Conservation (phyloP, 208 protist genomes). For the Acanthamoeba triangularis region DNA sequence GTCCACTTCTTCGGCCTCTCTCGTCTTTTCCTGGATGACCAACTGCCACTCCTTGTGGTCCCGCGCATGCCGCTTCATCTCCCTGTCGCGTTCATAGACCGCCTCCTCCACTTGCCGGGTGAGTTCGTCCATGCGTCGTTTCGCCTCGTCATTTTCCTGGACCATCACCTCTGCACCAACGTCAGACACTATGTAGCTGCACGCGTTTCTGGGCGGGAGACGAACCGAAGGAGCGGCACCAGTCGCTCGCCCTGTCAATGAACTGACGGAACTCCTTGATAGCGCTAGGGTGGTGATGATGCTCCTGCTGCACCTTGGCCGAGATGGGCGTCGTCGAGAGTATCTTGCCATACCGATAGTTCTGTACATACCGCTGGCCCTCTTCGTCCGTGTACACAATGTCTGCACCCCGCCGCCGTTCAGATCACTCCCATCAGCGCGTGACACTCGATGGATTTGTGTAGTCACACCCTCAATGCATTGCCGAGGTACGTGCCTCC, state of each 20-base stretch:
- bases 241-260: neutral
- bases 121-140: neutral
- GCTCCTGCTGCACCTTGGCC: neutral
- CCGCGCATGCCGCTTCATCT: neutral
- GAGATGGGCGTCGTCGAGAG: neutral
- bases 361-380: neutral
- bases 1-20: neutral
- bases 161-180: neutral
- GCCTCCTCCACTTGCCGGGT: neutral
- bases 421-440: neutral
- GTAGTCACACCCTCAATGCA: neutral
- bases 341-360: constrained; percentile 1
- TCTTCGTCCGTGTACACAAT: neutral
- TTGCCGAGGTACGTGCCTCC: neutral
- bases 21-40: neutral
- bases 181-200: no score
- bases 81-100: neutral
- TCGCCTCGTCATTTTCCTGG: neutral
- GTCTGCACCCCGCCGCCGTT: neutral
- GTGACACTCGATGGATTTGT: neutral
- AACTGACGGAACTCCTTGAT: neutral
- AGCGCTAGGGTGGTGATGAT: no score
- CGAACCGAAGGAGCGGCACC: neutral
- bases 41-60: neutral
- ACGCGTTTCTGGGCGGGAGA: no score